A percentile compares a stretch with the other conserved stretches of the same genome.
Evolutionary conservation across 495 filamentous ascomycete species (phyloP).

Genomic region (Penicillium diatomitis): DNA sequence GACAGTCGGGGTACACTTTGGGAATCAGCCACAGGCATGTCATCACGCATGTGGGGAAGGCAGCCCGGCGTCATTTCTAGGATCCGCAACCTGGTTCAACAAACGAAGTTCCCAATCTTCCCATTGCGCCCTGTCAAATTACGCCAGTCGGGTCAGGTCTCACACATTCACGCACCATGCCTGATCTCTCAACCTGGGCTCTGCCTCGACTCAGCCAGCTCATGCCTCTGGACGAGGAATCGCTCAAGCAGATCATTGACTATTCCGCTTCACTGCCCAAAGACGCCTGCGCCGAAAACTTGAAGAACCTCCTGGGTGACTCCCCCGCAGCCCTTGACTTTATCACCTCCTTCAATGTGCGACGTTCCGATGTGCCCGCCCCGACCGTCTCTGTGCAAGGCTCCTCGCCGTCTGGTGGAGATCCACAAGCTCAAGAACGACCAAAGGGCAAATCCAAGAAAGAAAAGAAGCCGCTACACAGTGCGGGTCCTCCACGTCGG

Average conservation of each 20-base stretch:
- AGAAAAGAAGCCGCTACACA: conserved; percentile 53
- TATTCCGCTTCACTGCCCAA: conserved; percentile 68
- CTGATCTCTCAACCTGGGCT: conserved; percentile 42
- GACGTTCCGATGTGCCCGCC: conserved; percentile 40
- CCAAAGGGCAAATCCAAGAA: conserved; percentile 17
- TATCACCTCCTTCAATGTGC: conserved; percentile 81
- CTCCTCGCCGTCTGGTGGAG: conserved; percentile 11
- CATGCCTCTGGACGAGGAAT: conserved; percentile 74
- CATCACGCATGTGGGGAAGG: background rate
- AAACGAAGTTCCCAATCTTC: too few species aligned
- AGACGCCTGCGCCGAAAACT: conserved; percentile 67
- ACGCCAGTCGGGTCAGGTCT: too few species aligned
- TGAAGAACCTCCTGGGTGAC: conserved; percentile 82
- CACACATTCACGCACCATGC: conserved; percentile 4
- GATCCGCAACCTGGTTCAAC: background rate
- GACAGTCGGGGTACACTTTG: conserved; percentile 1
- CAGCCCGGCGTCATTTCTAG: background rate
- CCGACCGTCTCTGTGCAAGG: conserved; percentile 10
- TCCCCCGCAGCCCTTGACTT: conserved; percentile 80
- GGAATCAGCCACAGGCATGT: background rate
- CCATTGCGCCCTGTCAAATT: too few species aligned
- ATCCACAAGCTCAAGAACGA: conserved; percentile 4
- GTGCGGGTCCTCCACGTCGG: conserved; percentile 47
- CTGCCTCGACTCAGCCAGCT: conserved; percentile 63
- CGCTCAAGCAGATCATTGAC: conserved; percentile 69